Base-by-base conservation (phyloP, 345 rosid species). In the Eucalyptus virginea region DNA sequence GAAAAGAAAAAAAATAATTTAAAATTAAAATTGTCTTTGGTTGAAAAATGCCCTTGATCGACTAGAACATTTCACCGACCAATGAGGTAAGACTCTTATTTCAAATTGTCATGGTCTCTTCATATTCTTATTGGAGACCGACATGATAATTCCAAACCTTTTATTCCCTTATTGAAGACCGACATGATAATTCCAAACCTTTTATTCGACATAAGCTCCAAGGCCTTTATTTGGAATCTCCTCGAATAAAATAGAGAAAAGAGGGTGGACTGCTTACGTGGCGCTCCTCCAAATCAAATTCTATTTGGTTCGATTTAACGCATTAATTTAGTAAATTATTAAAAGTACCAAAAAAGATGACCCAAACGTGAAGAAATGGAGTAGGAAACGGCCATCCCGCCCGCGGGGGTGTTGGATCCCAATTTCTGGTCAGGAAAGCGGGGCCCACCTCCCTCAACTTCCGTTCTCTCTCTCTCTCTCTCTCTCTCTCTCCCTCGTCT, bases 91-190 rank as follows among this genome's bases (percentile, higher is more conserved):
- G 24, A 8, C 56, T 52, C 58, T 52, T 21, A 52, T 52, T 52
- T 21, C 0, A 52, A 52, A 52, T 52, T 52, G 26, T 2, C 58
- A 21, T 21, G 11, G 0, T 0, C 26, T 52, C 11, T 8, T 52
- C 0, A 8, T 8, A 8, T 0, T 0, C 11, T 52, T 49, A 49
- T 49, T 1, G 6, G 3, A 49, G 7, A 49, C 6, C 7, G 6
- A 49, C 51, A 49, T 49, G 51, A 49, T 49, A 5, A 49, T 47
- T 47, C 48, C 12, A 47, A 47, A 47, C 13, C 12, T 11, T 47
- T 47, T 47, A 47, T 47, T 47, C 49, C 11, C 17, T 49, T 49
- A 49, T 5, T 5, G 51, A 3, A 49, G 51, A 49, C 16, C 7
- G 58, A 52, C 58, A 52, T 19, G 58, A 52, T 52, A 52, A 52